Evolutionary conservation across 805 yeast species (phyloP), one percentile per base, ranked within the genome.

Genomic region (Spathaspora passalidarum): DNA sequence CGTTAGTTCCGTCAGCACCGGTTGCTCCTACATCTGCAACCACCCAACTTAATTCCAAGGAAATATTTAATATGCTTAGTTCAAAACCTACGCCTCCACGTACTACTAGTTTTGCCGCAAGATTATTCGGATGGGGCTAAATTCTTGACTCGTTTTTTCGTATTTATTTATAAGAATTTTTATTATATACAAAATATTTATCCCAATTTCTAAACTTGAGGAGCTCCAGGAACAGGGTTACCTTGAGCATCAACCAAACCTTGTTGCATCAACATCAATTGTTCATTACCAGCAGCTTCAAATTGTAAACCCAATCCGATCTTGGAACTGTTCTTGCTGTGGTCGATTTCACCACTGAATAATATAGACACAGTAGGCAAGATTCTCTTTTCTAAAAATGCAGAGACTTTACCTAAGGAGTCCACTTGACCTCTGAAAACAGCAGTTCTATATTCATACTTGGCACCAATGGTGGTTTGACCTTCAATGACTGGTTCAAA

Each of bases 401-500:
- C 88, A 46, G 88, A 79, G 44, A 92, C 95, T 73, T 88, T 89
- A 71, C 99, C 99, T 49, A 79, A 75, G 43, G 95, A 82, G 72
- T 90, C 97, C 51, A 94, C 63, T 69, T 91, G 96, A 62, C 97
- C 97, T 72, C 99, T 84, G 81, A 90, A 90, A 45, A 89, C 84
- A 48, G 95, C 85, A 72, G 89, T 95, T 75, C 97, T 89, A 80
- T 89, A 94, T 75, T 94, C 98, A 72, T 92, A 92, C 74, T 92
- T 94, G 60, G 96, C 96, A 72, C 97, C 99, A 47, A 92, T 65
- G 49, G 97, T 87, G 57, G 99, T 91, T 60, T 80, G 79, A 62
- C 96, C 98, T 63, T 92, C 97, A 49, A 91, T 76, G 38, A 85
- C 82, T 26, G 96, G 88, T 65, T 88, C 89, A 57, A 83, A 80